Base-by-base conservation (phyloP, 495 filamentous ascomycete species). In the Talaromyces wortmannii region DNA sequence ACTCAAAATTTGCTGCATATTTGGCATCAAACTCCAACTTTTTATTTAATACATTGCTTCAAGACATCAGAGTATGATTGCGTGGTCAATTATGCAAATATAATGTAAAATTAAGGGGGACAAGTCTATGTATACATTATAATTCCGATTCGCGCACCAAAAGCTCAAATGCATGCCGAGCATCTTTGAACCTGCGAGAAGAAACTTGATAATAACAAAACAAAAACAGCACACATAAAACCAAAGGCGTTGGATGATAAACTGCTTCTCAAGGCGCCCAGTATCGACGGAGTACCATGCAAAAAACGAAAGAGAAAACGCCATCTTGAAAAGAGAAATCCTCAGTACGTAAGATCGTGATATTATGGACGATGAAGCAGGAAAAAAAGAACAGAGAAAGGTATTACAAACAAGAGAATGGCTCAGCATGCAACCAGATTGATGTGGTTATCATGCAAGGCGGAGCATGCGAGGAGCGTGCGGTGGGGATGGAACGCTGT, bases 401-500 rank as follows among this genome's bases (percentile, higher is more conserved):
- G 32, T 29, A 46, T 16, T 32, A 42, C 43, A 45, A 10, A 31
- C 30, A 50, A 42, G n/a, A 47, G 43, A 45, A 40, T 47, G 31
- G 49, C 66, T 65, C 72, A 77, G 59, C 74, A 77, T 52, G 61
- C 64, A 45, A 77, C 70, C 17, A 77, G 61, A 46, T 77, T 77
- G 57, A 77, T 67, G 53, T 77, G 74, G 49, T 76, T 65, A 60
- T 77, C 74, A 53, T 76, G 70, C 56, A 77, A 59, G 16, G 74
- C 89, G 0, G 90, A 86, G 56, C 85, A 91, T 16, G 90, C 94
- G 50, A 99, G 75, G 69, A 97, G 81, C 75, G 95, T 94, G 15
- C 89, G 85, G 64, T 99, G 94, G 4, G 94, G 94, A 70, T 99
- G 94, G 77, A 97, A 99, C 0, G 91, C 87, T 4, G 92, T 92